These are phyloP conservation scores for Zygosaccharomyces siamensis DNA, from an alignment of 805 yeast species.

Conservation along the genomic window DNA sequence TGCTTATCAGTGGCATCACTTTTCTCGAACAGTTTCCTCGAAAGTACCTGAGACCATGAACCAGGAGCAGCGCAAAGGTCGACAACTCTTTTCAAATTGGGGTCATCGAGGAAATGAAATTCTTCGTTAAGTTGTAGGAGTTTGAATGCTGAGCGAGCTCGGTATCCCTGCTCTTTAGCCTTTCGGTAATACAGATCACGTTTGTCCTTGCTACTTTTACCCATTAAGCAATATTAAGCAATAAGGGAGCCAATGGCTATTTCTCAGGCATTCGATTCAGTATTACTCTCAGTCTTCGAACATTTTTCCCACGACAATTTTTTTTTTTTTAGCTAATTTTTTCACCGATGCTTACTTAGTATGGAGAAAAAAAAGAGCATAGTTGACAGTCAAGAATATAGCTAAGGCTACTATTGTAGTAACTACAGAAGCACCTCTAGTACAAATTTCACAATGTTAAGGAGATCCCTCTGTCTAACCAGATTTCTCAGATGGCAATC, in stretches of 20 bases:
- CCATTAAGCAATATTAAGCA: slow-evolving; percentile 60
- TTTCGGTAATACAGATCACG: slow-evolving; percentile 86
- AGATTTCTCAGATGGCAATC: slow-evolving; percentile 15
- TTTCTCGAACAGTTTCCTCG: slow-evolving; percentile 56
- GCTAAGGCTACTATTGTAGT: not conserved
- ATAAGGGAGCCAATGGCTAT: not conserved
- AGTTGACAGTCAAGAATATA: not conserved
- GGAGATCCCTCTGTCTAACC: slow-evolving; percentile 3
- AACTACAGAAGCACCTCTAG: not conserved
- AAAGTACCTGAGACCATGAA: slow-evolving; percentile 95
- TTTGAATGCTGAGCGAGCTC: slow-evolving; percentile 96
- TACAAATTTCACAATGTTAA: not conserved
- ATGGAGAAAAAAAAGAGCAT: not conserved
- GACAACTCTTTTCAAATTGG: slow-evolving; percentile 73
- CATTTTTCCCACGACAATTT: not conserved
- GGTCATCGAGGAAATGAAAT: slow-evolving; percentile 65
- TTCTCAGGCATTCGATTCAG: not conserved
- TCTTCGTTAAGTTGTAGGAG: slow-evolving; percentile 86
- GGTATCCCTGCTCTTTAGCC: slow-evolving; percentile 97
- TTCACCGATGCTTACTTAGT: not conserved
- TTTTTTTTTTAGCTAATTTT: not conserved
- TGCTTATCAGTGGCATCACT: slow-evolving; percentile 38
- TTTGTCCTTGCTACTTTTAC: slow-evolving; percentile 91
- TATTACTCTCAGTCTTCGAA: not conserved
- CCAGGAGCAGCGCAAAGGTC: slow-evolving; percentile 99